Evolutionary conservation across 2,329 filamentous ascomycete species (phyloP), one percentile per base, ranked within the genome.

Genomic region (Eurotiales sp.): DNA sequence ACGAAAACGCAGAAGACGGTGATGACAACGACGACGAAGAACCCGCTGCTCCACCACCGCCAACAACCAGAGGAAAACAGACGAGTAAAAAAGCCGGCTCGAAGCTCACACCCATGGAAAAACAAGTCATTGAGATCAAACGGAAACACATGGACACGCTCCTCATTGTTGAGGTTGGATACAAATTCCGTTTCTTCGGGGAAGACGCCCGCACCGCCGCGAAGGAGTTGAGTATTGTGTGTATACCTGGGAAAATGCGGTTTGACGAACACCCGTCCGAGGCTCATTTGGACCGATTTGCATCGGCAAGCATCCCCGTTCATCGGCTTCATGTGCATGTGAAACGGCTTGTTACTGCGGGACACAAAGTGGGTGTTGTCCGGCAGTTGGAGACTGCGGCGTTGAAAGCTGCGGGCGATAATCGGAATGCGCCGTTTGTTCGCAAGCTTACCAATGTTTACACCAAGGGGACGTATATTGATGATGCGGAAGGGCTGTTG

Each of bases 181-280:
- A 99, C 74, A 99, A 99, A 67, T 99, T 95, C 72, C 85, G 88
- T 29, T 96, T 99, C 74, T 96, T 96, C 64, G 93, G 93, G 10
- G 92, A 97, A 63, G 93, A 99, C 73, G 93, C 93, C 8, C 82
- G 90, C 48, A 82, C 84, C 49, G 93, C 92, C 4, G 88, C 91
- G 11, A 95, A 92, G 68, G 90, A 92, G 66, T 77, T 99, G 44
- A 88, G 90, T 54, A 96, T 99, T 59, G 87, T 99, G 34, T 99
- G 93, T 67, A 96, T 99, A 60, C 92, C 93, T 0, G 93, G 93
- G 30, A 97, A 96, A 65, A 84, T 92, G 68, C 82, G 92, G 63
- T 99, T 91, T 63, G 92, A 99, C 65, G 92, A 97, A 66, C 90
- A 95, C 67, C 82, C 86, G 0, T 96, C 91, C 0, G 93, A 99